These are phyloP conservation scores for Trichoderma arundinaceum DNA, from an alignment of 2,329 filamentous ascomycete genomes.

Conservation along the genomic window DNA sequence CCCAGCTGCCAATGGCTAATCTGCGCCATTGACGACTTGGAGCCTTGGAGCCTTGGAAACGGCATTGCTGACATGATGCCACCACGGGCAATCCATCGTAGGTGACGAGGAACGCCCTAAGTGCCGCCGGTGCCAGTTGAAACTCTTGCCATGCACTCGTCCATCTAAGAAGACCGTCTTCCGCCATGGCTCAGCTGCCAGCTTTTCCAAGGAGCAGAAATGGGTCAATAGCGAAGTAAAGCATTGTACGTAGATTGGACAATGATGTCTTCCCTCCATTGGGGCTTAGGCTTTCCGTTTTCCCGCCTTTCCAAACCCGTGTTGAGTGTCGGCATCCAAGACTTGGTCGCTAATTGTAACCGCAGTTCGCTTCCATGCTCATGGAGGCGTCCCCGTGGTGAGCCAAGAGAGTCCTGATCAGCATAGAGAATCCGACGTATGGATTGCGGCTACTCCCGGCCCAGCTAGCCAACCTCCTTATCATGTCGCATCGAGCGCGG, in stretches of 20 bases:
- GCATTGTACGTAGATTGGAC: constrained; percentile 42
- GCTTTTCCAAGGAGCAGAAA: constrained; percentile 45
- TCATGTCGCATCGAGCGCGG: constrained; percentile 2
- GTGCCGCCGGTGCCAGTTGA: constrained; percentile 45
- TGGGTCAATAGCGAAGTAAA: constrained; percentile 46
- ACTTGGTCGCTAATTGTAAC: not conserved
- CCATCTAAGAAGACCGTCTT: constrained; percentile 47
- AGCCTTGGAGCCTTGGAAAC: not conserved
- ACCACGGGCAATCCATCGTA: constrained; percentile 31
- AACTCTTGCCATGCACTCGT: constrained; percentile 44
- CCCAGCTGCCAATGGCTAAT: not conserved
- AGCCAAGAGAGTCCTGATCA: constrained; percentile 15
- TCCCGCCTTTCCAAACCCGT: not conserved
- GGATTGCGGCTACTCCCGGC: constrained; percentile 13
- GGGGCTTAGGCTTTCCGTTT: not conserved
- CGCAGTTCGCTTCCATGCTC: constrained; percentile 36
- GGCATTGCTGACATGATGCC: constrained; percentile 18
- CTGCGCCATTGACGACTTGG: not conserved
- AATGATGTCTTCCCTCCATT: too few relatives aligned
- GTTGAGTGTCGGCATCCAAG: not conserved
- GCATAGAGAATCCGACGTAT: constrained; percentile 10
- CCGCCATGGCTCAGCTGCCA: constrained; percentile 43
- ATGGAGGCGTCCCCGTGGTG: constrained; percentile 30
- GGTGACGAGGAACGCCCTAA: constrained; percentile 48
- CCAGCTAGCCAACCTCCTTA: constrained; percentile 14